These are phyloP conservation scores for Codiaeum variegatum DNA, from an alignment of 441 rosid species.

Conservation along the genomic window DNA sequence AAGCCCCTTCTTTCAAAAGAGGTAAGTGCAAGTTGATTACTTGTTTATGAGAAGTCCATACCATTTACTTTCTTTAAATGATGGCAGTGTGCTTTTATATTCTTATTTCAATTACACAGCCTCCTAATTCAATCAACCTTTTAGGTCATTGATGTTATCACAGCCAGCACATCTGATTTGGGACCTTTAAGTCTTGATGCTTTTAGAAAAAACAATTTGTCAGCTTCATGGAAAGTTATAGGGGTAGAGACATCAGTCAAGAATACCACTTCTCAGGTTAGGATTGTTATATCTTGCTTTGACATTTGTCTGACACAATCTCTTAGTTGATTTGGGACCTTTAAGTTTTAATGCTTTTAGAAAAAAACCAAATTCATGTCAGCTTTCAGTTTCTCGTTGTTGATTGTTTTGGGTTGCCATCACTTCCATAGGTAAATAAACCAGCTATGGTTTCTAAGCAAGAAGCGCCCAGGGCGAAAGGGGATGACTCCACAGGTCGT, in stretches of 20 bases:
- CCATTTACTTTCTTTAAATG: background rate
- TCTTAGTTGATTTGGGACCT: too few relatives aligned
- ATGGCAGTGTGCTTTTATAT: background rate
- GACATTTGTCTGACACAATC: slow-evolving; percentile 5
- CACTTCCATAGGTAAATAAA: slow-evolving; percentile 35
- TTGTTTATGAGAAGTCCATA: background rate
- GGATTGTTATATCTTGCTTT: slow-evolving; percentile 22
- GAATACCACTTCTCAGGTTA: slow-evolving; percentile 47
- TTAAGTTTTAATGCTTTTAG: too few relatives aligned
- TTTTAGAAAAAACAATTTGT: slow-evolving; percentile 61
- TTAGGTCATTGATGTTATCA: slow-evolving; percentile 71
- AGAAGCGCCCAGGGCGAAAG: slow-evolving; percentile 39
- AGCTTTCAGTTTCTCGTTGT: slow-evolving; percentile 22
- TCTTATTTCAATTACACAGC: background rate
- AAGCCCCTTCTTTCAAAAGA: slow-evolving; percentile 72
- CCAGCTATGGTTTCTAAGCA: slow-evolving; percentile 31
- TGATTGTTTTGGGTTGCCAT: slow-evolving; percentile 17
- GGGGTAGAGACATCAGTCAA: slow-evolving; percentile 37
- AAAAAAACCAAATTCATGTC: too few relatives aligned
- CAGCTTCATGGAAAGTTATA: slow-evolving; percentile 72
- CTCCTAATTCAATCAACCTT: slow-evolving; percentile 13
- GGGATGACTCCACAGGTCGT: slow-evolving; percentile 34
- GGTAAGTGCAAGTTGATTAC: slow-evolving; percentile 41
- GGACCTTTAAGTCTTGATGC: slow-evolving; percentile 82
- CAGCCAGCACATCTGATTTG: slow-evolving; percentile 71